Conservation (phyloP, 2,329 filamentous ascomycete genomes). For the Scedosporium minutisporum region DNA sequence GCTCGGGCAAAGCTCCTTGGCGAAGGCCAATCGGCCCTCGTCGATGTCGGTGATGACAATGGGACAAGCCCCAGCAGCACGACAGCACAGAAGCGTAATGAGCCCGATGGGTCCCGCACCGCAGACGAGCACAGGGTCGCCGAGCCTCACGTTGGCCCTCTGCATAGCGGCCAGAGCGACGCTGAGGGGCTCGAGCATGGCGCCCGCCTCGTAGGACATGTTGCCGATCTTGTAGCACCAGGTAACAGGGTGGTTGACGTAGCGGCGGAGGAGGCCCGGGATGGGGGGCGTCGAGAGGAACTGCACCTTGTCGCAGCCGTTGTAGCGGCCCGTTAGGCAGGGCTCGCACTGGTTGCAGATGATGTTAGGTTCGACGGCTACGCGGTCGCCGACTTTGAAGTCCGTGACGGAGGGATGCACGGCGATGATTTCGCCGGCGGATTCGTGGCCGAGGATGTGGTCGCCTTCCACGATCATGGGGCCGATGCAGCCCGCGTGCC, state of each 20-base stretch:
- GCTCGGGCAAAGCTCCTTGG: conserved; percentile 70
- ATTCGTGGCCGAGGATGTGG: conserved; percentile 93
- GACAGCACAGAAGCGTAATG: conserved; percentile 74
- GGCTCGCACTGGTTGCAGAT: conserved; percentile 87
- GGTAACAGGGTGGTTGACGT: conserved; percentile 86
- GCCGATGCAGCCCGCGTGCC: conserved; percentile 89
- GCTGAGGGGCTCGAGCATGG: conserved; percentile 79
- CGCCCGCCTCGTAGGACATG: conserved; percentile 87
- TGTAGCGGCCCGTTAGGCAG: conserved; percentile 87
- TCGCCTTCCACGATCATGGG: conserved; percentile 86
- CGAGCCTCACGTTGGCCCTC: conserved; percentile 67
- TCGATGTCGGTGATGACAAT: conserved; percentile 94
- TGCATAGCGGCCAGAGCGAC: conserved; percentile 86
- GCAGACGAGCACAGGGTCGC: conserved; percentile 81
- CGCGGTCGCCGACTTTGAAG: conserved; percentile 77
- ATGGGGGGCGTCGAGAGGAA: conserved; percentile 91
- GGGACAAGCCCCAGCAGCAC: conserved; percentile 80
- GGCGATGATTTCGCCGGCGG: conserved; percentile 73
- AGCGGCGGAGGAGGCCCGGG: conserved; percentile 75
- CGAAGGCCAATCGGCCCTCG: conserved; percentile 73
- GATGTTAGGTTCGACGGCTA: conserved; percentile 89
- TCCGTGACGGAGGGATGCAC: conserved; percentile 69
- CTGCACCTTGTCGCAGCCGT: conserved; percentile 76
- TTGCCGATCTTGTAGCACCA: conserved; percentile 96
- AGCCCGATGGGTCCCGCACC: conserved; percentile 92